Base-by-base conservation (phyloP, 306 rosid species). In the Hippophae rhamnoides region DNA sequence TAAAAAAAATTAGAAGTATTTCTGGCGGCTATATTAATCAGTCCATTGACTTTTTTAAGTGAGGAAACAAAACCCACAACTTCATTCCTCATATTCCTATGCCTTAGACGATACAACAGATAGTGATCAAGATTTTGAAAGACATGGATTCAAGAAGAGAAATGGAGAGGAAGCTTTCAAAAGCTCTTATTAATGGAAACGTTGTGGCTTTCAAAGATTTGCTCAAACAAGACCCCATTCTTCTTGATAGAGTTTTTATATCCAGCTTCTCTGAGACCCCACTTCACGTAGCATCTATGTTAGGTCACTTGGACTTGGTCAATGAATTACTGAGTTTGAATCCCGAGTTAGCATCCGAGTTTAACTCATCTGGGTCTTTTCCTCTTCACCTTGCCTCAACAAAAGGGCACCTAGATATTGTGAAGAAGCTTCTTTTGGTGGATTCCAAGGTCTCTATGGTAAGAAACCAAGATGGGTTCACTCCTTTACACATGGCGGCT, bases 401-500 rank as follows among this genome's bases (percentile, higher is more conserved):
- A 0, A 56, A 56, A 23, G 79, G 79, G 14, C 72, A 65, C 61
- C 26, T 25, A 12, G 75, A 54, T 41, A 25, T 60, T 0, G 65
- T 56, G 40, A 56, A 26, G 18, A 50, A 53, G 62, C 53, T 74
- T 55, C 41, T 65, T 2, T 26, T 41, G 61, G 75, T 25, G 7
- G 72, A 69, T 7, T 5, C 61, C 5, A 56, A 53, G 42, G 43
- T 58, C 13, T 64, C 72, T 12, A 13, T 52, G 58, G 63, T 56
- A 45, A 18, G 68, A 47, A 56, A 74, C 69, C 60, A 31, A 45
- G 75, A 74, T n/a, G 75, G 79, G 38, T 12, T 18, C 57, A 65
- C 73, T 10, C 68, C 79, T 5, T 56, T 74, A 47, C 75, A 69
- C 56, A 64, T 69, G 41, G 72, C 79, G 6, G 72, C 75, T 11